A percentile compares a stretch with the other conserved stretches of the same genome.
phyloP scores from a whole-genome alignment of 768 basidiomycete species.

The Boletus pseudopeckii region DNA sequence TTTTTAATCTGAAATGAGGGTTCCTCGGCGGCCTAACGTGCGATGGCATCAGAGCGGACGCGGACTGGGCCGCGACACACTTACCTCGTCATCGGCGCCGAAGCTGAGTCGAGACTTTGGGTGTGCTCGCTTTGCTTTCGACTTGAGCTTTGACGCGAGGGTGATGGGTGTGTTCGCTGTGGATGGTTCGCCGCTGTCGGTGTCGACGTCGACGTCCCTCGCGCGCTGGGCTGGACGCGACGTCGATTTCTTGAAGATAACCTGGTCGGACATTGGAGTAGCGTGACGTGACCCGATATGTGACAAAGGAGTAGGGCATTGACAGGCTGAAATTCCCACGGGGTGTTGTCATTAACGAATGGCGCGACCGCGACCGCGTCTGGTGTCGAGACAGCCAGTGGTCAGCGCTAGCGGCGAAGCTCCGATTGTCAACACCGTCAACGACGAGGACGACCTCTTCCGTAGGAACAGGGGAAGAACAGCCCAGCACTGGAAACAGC shows the following conservation, averaged over 20 bases:
- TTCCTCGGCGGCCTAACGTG: constrained; percentile 48
- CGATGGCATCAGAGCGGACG: constrained; percentile 27
- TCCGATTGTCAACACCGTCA: constrained; percentile 12
- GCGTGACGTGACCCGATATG: constrained; percentile 25
- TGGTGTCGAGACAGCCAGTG: constrained; percentile 27
- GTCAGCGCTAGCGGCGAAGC: neutral
- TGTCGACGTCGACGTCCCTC: constrained; percentile 37
- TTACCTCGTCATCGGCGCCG: constrained; percentile 66
- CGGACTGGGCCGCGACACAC: constrained; percentile 18
- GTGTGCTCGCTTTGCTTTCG: constrained; percentile 62
- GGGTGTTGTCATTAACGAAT: constrained; percentile 16
- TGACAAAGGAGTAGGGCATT: constrained; percentile 11
- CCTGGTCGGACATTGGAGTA: constrained; percentile 20
- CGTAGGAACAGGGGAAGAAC: constrained; percentile 63
- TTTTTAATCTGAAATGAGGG: constrained; percentile 80
- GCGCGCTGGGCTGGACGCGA: constrained; percentile 38
- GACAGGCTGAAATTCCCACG: constrained; percentile 26
- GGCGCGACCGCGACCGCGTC: constrained; percentile 50
- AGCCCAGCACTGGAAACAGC: constrained; percentile 52
- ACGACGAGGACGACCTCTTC: constrained; percentile 68
- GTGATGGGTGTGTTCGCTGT: constrained; percentile 49
- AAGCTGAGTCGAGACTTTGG: constrained; percentile 74
- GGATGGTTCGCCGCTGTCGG: constrained; percentile 20
- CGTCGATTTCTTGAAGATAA: constrained; percentile 44
- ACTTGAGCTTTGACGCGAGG: constrained; percentile 66